phyloP scores from a whole-genome alignment of 106 monocot species.

The Dioscorea alata region DNA sequence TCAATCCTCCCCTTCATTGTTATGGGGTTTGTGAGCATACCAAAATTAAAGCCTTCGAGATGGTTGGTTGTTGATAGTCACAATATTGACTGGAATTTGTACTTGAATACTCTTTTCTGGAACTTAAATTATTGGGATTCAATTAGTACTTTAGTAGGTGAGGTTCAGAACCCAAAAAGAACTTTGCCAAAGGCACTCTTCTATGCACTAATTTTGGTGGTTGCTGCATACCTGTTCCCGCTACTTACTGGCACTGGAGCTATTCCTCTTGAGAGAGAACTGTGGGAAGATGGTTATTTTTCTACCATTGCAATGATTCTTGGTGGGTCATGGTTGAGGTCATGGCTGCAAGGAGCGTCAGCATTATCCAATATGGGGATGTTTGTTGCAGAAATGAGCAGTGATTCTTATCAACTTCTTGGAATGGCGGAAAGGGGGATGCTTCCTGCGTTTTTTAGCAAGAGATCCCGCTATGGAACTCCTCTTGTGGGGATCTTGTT shows the following conservation, averaged over 20 bases:
- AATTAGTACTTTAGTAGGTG: constrained; percentile 62
- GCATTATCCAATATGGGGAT: constrained; percentile 70
- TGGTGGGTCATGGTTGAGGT: constrained; percentile 49
- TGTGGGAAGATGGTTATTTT: constrained; percentile 65
- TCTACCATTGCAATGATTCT: constrained; percentile 49
- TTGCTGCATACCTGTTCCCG: constrained; percentile 48
- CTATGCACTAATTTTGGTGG: constrained; percentile 56
- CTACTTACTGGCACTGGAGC: constrained; percentile 54
- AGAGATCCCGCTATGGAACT: constrained; percentile 50
- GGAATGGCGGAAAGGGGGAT: constrained; percentile 77
- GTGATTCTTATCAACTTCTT: constrained; percentile 69
- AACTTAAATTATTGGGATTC: constrained; percentile 80
- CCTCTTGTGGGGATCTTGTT: constrained; percentile 62
- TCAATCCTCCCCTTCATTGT: constrained; percentile 58
- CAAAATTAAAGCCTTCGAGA: constrained; percentile 30
- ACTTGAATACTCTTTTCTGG: constrained; percentile 72
- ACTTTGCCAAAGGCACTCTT: constrained; percentile 59
- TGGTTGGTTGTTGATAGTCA: constrained; percentile 33
- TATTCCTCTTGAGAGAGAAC: constrained; percentile 31
- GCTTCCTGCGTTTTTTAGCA: constrained; percentile 57
- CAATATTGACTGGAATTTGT: constrained; percentile 53
- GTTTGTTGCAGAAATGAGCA: constrained; percentile 76
- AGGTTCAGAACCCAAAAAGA: constrained; percentile 57
- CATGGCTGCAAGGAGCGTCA: constrained; percentile 60
- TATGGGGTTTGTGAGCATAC: constrained; percentile 52